These are phyloP conservation scores for Suillus tomentosus DNA, from an alignment of 768 basidiomycete genomes.

Conservation along the genomic window DNA sequence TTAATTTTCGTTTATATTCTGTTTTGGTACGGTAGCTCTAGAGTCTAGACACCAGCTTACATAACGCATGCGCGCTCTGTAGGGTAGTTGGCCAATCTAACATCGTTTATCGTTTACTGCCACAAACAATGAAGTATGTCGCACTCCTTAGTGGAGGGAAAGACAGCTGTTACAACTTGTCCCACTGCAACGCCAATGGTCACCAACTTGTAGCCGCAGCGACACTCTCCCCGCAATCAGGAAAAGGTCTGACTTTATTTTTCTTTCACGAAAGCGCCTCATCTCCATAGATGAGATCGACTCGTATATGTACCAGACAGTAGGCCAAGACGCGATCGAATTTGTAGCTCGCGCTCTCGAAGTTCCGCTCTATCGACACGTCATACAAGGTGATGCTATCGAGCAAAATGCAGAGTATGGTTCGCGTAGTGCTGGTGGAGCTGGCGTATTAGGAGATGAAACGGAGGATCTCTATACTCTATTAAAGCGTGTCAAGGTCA, in stretches of 20 bases:
- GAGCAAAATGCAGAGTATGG: conserved; percentile 90
- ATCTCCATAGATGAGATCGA: conserved; percentile 87
- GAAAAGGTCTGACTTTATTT: conserved; percentile 65
- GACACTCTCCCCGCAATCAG: conserved; percentile 79
- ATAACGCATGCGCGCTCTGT: too few species aligned
- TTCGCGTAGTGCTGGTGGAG: conserved; percentile 46
- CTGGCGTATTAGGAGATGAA: conserved; percentile 81
- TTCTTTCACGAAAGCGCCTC: conserved; percentile 14
- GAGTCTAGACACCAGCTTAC: too few species aligned
- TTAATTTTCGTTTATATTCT: too few species aligned
- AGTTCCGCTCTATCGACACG: conserved; percentile 80
- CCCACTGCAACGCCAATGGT: conserved; percentile 84
- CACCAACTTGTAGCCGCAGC: conserved; percentile 89
- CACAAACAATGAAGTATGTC: conserved; percentile 77
- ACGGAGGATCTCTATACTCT: conserved; percentile 90
- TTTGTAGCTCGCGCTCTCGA: conserved; percentile 83
- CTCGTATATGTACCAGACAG: conserved; percentile 98
- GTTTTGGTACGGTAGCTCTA: too few species aligned
- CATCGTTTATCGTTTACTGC: too few species aligned
- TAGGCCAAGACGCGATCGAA: conserved; percentile 92
- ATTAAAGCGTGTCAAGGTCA: conserved; percentile 75
- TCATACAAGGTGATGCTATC: conserved; percentile 81
- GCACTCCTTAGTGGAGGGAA: conserved; percentile 96
- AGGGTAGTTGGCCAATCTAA: too few species aligned
- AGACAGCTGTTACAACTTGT: conserved; percentile 94